These are phyloP conservation scores for Cercospora sp. DNA, from an alignment of 2,329 filamentous ascomycete genomes.

Conservation along the genomic window DNA sequence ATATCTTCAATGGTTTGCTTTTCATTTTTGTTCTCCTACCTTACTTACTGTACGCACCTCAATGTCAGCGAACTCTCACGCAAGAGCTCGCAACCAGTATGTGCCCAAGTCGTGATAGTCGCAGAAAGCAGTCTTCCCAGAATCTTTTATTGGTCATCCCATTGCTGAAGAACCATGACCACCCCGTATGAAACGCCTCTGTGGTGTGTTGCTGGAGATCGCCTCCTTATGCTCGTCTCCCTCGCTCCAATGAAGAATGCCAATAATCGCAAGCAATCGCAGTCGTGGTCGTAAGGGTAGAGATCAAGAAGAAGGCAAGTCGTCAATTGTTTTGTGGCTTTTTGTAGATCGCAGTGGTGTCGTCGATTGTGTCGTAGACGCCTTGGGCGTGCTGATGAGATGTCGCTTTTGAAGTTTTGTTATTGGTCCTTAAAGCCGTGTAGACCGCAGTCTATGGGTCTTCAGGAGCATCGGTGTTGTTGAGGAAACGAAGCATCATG, in stretches of 20 bases:
- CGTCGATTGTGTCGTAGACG: background rate
- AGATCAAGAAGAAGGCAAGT: background rate
- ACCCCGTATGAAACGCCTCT: background rate
- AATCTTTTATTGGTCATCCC: background rate
- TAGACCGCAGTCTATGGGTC: background rate
- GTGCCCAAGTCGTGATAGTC: background rate
- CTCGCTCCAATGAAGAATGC: background rate
- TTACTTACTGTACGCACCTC: background rate
- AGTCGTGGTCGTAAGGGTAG: background rate
- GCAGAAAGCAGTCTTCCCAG: background rate
- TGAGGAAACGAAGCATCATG: slow-evolving; percentile 16
- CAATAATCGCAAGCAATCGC: background rate
- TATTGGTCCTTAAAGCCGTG: background rate
- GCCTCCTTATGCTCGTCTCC: background rate
- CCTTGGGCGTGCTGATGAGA: background rate
- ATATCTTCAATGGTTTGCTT: background rate
- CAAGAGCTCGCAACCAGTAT: background rate
- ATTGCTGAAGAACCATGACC: background rate
- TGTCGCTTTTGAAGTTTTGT: background rate
- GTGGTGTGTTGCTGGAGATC: background rate
- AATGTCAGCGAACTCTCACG: background rate
- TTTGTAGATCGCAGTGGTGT: background rate
- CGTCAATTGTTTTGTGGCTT: background rate
- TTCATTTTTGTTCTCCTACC: background rate
- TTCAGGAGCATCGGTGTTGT: slow-evolving; percentile 17